Base-by-base conservation (phyloP, 2,329 filamentous ascomycete genomes). In the Fusarium chlamydosporum region DNA sequence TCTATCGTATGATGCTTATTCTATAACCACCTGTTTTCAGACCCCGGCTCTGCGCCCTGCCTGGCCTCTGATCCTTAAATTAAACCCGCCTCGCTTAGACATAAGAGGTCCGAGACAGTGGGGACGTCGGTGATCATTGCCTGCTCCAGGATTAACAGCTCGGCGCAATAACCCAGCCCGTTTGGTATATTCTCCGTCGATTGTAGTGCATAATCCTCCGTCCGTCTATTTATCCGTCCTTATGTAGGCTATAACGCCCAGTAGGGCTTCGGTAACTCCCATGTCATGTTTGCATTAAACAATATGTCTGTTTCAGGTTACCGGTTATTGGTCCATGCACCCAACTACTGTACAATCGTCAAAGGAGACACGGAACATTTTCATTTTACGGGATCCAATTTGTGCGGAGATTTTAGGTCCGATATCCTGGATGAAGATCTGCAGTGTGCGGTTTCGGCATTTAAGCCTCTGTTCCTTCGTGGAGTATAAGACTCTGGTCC, bases 401-500 rank as follows among this genome's bases (percentile, higher is more conserved):
- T 8, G 4, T 9, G n/a, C 35, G 33, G 29, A 31, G 29, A 34
- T 13, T 48, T 3, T n/a, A 26, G 10, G n/a, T n/a, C 41, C 20
- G 29, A 50, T 27, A 41, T 26, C 10, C 35, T 50, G 42, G 20
- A 37, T 37, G 41, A 23, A 33, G 35, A 35, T 50, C 42, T 26
- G 43, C 43, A 31, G 5, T 23, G 5, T 23, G 23, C 23, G 23
- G 23, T 23, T 3, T 23, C 23, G 23, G 58, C 37, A 38, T 15
- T 43, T 23, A 11, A 42, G 16, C 5, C 11, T 42, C 8, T 15
- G 12, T 20, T 34, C 4, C n/a, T n/a, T 18, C 2, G 6, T 23
- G 3, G 10, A 20, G 35, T 61, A 61, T 59, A 61, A 60, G 40
- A 33, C 26, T 33, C 16, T 11, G 11, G n/a, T 34, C 11, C 1